These are phyloP conservation scores for Musa balbisiana DNA, from an alignment of 202 grass and related monocot species.

Conservation along the genomic window DNA sequence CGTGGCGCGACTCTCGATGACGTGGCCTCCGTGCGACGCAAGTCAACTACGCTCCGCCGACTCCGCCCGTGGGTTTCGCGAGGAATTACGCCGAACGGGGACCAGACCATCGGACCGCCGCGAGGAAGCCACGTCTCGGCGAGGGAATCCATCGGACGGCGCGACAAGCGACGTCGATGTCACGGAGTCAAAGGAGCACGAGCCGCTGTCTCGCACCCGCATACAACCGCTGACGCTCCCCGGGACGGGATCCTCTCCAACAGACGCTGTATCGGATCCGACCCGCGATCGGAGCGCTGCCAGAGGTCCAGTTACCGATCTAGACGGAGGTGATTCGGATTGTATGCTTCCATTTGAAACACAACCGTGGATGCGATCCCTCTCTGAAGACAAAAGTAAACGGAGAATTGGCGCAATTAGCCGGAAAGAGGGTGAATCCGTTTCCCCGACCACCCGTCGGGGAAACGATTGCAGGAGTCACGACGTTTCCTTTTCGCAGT, in stretches of 20 bases:
- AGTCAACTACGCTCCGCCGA: slow-evolving; percentile 32
- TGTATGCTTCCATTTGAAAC: too few relatives aligned
- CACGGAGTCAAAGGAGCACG: not conserved
- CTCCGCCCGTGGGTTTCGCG: not conserved
- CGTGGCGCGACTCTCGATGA: slow-evolving; percentile 30
- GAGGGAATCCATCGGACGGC: not conserved
- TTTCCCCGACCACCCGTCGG: too few relatives aligned
- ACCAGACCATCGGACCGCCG: slow-evolving; percentile 3
- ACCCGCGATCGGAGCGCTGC: too few relatives aligned
- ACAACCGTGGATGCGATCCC: too few relatives aligned
- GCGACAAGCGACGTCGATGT: not conserved
- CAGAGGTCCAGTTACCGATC: too few relatives aligned
- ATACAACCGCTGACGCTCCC: not conserved
- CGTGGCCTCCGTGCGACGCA: slow-evolving; percentile 10
- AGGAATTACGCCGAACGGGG: not conserved
- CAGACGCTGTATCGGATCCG: too few relatives aligned
- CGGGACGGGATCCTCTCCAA: not conserved
- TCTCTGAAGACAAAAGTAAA: too few relatives aligned
- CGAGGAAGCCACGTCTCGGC: not conserved
- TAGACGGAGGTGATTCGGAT: too few relatives aligned
- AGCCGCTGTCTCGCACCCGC: not conserved
- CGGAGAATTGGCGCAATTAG: too few relatives aligned
- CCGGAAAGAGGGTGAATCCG: too few relatives aligned
- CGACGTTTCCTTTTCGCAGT: not conserved
- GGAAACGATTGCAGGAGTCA: not conserved